These are phyloP conservation scores for Alternaria novae-zelandiae DNA, from an alignment of 2,329 filamentous ascomycete species.

Conservation along the genomic window DNA sequence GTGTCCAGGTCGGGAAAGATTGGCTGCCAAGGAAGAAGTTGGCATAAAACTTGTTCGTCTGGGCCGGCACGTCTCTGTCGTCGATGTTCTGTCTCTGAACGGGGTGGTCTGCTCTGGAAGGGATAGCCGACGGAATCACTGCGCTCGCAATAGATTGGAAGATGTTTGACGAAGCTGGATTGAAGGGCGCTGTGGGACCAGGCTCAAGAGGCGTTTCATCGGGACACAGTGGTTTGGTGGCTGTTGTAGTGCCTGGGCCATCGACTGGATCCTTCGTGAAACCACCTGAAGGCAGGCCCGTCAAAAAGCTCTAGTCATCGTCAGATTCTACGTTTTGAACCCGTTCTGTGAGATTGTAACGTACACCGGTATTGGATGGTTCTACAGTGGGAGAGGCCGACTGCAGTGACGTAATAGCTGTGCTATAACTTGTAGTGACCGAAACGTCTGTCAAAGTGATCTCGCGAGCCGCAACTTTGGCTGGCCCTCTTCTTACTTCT, in stretches of 20 bases:
- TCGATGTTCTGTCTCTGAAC: conserved; percentile 49
- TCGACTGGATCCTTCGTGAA: conserved; percentile 36
- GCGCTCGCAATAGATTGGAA: conserved; percentile 52
- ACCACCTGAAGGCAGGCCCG: conserved; percentile 39
- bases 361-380: conserved; percentile 38
- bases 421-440: conserved; percentile 43
- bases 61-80: conserved; percentile 56
- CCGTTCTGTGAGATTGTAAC: not conserved
- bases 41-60: conserved; percentile 75
- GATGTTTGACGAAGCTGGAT: conserved; percentile 35
- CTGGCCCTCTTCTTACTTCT: conserved; percentile 15
- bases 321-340: conserved; percentile 6
- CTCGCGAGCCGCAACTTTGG: conserved; percentile 24
- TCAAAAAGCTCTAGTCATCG: conserved; percentile 34
- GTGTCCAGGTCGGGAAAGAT: conserved; percentile 71
- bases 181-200: conserved; percentile 28
- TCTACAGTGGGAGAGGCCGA: conserved; percentile 31
- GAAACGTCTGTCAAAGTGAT: conserved; percentile 29
- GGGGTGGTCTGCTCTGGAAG: conserved; percentile 48
- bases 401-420: conserved; percentile 35
- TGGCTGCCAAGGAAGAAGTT: conserved; percentile 83
- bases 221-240: conserved; percentile 32
- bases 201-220: conserved; percentile 37
- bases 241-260: conserved; percentile 23
- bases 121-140: conserved; percentile 49